Evolutionary conservation across 495 filamentous ascomycete genomes (phyloP).

Genomic region (Daldinia bambusicola): DNA sequence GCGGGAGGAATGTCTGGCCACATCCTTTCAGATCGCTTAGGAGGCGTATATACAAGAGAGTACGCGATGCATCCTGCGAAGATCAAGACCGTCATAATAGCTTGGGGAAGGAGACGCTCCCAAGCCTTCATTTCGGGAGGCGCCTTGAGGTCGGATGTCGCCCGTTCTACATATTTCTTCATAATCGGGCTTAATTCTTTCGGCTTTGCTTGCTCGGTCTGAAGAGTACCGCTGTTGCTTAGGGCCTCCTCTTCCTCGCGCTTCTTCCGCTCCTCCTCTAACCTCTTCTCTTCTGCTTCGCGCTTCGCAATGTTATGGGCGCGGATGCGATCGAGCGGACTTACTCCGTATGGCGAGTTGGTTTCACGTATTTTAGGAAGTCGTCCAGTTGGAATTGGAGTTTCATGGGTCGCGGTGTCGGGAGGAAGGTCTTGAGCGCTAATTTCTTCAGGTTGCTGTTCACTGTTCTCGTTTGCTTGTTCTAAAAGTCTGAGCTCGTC

Average conservation of each 20-base stretch:
- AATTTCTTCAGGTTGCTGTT: conserved; percentile 33
- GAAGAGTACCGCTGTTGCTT: conserved; percentile 63
- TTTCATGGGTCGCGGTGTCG: conserved; percentile 53
- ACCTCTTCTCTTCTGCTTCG: conserved; percentile 48
- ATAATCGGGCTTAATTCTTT: conserved; percentile 50
- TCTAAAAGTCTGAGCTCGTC: conserved; percentile 69
- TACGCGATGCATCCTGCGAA: conserved; percentile 64
- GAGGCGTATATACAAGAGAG: conserved; percentile 70
- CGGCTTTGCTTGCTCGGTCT: conserved; percentile 46
- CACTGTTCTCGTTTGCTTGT: conserved; percentile 44
- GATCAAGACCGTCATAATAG: conserved; percentile 64
- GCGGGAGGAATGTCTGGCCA: conserved; percentile 81
- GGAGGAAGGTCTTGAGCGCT: conserved; percentile 54
- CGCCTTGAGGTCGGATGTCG: conserved; percentile 56
- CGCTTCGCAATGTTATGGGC: conserved; percentile 55
- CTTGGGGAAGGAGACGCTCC: conserved; percentile 73
- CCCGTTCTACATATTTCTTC: conserved; percentile 50
- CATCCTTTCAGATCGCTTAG: conserved; percentile 65
- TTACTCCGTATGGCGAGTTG: conserved; percentile 57
- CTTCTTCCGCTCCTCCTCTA: conserved; percentile 58
- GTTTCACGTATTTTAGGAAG: conserved; percentile 30
- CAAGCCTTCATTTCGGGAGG: conserved; percentile 59
- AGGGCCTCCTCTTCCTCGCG: conserved; percentile 65
- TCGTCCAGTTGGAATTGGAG: conserved; percentile 36
- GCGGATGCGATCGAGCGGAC: conserved; percentile 62